Base-by-base conservation (phyloP, 257 asterid genomes). In the Sherardia arvensis region DNA sequence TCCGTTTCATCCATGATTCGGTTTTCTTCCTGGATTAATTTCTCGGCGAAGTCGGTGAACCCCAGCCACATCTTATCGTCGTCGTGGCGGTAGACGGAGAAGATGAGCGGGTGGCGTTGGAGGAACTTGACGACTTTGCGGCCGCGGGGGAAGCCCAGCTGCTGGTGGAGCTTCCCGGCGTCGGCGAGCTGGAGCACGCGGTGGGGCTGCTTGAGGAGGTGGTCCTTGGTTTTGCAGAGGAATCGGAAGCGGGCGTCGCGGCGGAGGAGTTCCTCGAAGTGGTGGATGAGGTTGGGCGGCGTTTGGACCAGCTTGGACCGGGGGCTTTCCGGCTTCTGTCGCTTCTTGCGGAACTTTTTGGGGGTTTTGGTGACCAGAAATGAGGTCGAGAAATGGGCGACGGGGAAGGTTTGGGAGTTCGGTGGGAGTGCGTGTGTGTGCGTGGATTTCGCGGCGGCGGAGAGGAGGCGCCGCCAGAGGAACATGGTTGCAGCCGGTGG, bases 111-210 rank as follows among this genome's bases (percentile, higher is more conserved):
- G 80, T 92, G 99, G 45, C 78, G 85, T 53, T 77, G 85, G 60
- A 89, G 73, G 59, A 82, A 92, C 65, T 79, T 79, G 10, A 72
- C 64, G 17, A 85, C 87, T 25, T 87, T 92, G 4, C 95, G 80
- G 55, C 96, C 95, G 65, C 99, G 99, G 58, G 95, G 94, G 62
- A 92, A 89, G 45, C 97, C 99, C 61, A 92, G 84, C 68, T 79
- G 85, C 77, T 85, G 95, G 80, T 89, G 81, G 63, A 89, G 78
- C 26, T 89, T 92, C 0, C 91, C 93, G 65, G 97, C 99, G 27
- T 83, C 85, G 61, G 89, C 96, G 69, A 92, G 88, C 70, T 62
- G 88, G 71, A 89, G 85, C 66, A 87, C 82, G 28, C 80, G 91
- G 8, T 63, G 67, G 62, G 85, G 87, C 82, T 87, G 96, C 66